A percentile compares a stretch with the other conserved stretches of the same genome.
Evolutionary conservation across 2,329 filamentous ascomycete genomes (phyloP).

Genomic region (Fusarium incarnatum): DNA sequence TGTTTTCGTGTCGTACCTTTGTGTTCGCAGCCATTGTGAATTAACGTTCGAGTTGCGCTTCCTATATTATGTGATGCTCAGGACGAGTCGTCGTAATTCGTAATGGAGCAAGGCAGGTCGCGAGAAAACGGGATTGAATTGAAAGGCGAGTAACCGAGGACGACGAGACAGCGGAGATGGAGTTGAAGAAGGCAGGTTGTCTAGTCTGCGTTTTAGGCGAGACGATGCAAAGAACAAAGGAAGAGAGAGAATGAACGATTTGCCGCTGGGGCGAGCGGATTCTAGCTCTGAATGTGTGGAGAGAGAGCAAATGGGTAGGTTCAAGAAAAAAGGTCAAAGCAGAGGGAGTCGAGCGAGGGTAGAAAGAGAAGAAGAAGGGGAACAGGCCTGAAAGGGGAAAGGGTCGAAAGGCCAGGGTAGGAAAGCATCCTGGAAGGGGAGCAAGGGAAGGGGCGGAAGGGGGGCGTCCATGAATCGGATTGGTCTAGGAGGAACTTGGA

Average conservation of each 20-base stretch:
- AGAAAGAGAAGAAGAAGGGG: conserved; percentile 39
- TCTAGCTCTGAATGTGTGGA: conserved; percentile 36
- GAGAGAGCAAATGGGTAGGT: conserved; percentile 33
- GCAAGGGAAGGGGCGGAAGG: conserved; percentile 20
- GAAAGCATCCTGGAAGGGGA: conserved; percentile 35
- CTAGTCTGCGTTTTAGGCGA: conserved; percentile 18
- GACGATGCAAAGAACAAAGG: conserved; percentile 35
- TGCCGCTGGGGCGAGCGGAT: conserved; percentile 37
- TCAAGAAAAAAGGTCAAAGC: conserved; percentile 42
- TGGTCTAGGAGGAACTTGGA: conserved; percentile 10
- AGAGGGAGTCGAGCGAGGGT: conserved; percentile 35
- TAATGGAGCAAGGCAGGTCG: conserved; percentile 30
- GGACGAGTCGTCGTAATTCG: conserved; percentile 29
- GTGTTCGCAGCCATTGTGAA: conserved; percentile 53
- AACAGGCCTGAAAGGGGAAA: conserved; percentile 42
- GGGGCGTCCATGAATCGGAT: conserved; percentile 30
- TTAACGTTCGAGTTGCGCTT: conserved; percentile 37
- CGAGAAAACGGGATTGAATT: conserved; percentile 33
- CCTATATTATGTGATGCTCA: conserved; percentile 30
- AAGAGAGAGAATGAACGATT: conserved; percentile 34
- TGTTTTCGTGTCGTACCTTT: conserved; percentile 47
- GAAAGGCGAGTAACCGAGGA: conserved; percentile 26
- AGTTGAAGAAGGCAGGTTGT: conserved; percentile 18
- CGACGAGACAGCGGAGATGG: conserved; percentile 11
- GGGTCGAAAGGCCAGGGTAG: conserved; percentile 35